Evolutionary conservation across 116 monocot genomes (phyloP), one percentile per base, ranked within the genome.

Genomic region (Trichopus zeylanicus): DNA sequence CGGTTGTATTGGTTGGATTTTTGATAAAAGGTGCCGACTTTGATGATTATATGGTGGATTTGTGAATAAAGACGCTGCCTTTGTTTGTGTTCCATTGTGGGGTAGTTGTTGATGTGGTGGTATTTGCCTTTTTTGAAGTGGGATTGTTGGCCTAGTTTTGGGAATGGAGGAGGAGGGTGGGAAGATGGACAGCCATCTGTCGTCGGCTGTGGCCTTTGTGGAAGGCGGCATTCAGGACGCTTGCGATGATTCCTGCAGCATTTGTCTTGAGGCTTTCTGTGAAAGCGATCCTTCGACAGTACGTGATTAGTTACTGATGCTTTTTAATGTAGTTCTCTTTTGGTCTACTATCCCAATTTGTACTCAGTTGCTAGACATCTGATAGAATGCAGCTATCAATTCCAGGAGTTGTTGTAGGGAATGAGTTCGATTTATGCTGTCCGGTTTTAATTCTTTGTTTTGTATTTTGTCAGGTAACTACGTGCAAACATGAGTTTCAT

Each of bases 401-500:
- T n/a, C n/a, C n/a, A n/a, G n/a, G n/a, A n/a, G n/a, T n/a, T n/a
- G n/a, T n/a, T n/a, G n/a, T n/a, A n/a, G n/a, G n/a, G n/a, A n/a
- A 15, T 49, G 21, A 15, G 27, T 32, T 25, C 21, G 34, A 28
- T 29, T 16, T 51, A 37, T n/a, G 53, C 8, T 15, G 21, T 51
- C 11, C 3, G 6, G 3, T 29, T 35, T 11, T 55, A 56, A 38
- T 31, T 32, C 48, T 12, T 25, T 57, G 11, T 31, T 63, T 53
- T 66, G 22, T 42, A n/a, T 15, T 42, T 42, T 7, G 46, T 23
- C 78, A 87, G 82, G 67, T 87, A 54, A 87, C 87, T 1, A 67
- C 22, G 26, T 87, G 87, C 79, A 82, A 82, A 61, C 79, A 87
- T 29, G 87, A 87, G 59, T 87, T 67, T 55, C 87, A 87, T 79